These are phyloP conservation scores for Tardiomyces depauwii DNA, from an alignment of 1,139 yeast genomes.

Conservation along the genomic window DNA sequence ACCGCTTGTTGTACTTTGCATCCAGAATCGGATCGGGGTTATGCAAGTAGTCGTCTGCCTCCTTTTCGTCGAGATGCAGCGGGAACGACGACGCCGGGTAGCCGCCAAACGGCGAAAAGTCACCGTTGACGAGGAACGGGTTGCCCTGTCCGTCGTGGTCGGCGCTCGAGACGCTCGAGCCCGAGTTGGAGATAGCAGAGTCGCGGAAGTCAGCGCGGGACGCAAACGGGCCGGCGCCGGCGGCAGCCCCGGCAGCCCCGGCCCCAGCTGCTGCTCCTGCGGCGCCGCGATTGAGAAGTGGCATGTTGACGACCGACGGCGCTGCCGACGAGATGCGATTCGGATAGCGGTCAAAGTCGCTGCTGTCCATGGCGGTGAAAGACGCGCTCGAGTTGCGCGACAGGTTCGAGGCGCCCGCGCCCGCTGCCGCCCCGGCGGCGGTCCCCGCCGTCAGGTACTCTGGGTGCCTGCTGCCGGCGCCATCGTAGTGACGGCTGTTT, in stretches of 20 bases:
- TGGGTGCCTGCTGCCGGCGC: background rate
- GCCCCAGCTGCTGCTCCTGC: background rate
- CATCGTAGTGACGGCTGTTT: background rate
- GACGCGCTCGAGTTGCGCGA: constrained; percentile 2
- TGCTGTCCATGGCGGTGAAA: constrained; percentile 14
- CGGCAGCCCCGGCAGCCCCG: background rate
- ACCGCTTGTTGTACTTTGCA: constrained; percentile 58
- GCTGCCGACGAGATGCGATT: constrained; percentile 23
- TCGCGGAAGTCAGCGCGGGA: constrained; percentile 8
- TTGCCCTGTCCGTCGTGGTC: constrained; percentile 12
- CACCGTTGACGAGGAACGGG: constrained; percentile 28
- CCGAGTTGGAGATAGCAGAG: constrained; percentile 17
- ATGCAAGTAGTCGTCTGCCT: constrained; percentile 83
- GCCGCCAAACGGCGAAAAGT: constrained; percentile 80
- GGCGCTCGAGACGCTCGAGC: constrained; percentile 2
- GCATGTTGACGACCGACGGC: constrained; percentile 13
- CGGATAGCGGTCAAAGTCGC: constrained; percentile 30
- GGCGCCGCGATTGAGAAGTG: background rate
- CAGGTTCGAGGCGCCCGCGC: background rate
- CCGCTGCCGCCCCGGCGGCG: background rate
- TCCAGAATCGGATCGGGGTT: constrained; percentile 89
- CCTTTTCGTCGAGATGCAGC: constrained; percentile 75
- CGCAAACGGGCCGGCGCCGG: background rate
- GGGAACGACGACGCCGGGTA: constrained; percentile 88
- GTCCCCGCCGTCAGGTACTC: background rate